Evolutionary conservation across 2,329 filamentous ascomycete genomes (phyloP), one percentile per base, ranked within the genome.

Genomic region (Apiospora saccharicola): DNA sequence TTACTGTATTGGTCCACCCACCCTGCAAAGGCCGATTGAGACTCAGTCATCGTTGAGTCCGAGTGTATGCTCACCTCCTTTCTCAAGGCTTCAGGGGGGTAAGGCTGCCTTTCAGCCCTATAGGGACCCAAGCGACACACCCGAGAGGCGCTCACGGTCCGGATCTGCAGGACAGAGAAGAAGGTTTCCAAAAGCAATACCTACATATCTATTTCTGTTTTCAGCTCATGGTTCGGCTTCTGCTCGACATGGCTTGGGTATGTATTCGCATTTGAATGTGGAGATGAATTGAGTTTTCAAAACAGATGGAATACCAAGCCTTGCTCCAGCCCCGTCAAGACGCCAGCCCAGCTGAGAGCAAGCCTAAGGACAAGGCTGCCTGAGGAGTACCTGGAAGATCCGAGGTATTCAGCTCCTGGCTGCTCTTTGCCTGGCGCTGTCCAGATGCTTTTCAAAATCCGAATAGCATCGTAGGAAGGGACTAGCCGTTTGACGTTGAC

Each of bases 21-120:
- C 26, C 51, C 53, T 61, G 26, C 14, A 22, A 12, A 16, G 8
- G 26, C 53, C 53, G 5, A 22, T 61, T 34, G 37, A 37, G 53
- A 26, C 34, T 34, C 53, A 22, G 16, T n/a, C 53, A 22, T n/a
- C 30, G 30, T 37, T 8, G 53, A 37, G 16, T 61, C 53, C 16
- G 53, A 46, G 46, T 10, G 1, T 13, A 14, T 61, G 53, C 53
- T 61, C 30, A 8, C 37, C 26, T 57, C 51, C 30, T 61, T 16
- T 30, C 53, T 41, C 34, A 13, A 41, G 30, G 16, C 19, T 41
- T 10, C 26, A 10, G 57, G 34, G 14, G 53, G n/a, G n/a, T n/a
- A n/a, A n/a, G n/a, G 34, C 57, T 41, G 37, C 37, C 1, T 34
- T 64, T 64, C 57, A 64, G 57, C 57, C 57, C 57, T 64, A 64